phyloP scores from a whole-genome alignment of 495 filamentous ascomycete species.

The Sabuloglossum arenarium region DNA sequence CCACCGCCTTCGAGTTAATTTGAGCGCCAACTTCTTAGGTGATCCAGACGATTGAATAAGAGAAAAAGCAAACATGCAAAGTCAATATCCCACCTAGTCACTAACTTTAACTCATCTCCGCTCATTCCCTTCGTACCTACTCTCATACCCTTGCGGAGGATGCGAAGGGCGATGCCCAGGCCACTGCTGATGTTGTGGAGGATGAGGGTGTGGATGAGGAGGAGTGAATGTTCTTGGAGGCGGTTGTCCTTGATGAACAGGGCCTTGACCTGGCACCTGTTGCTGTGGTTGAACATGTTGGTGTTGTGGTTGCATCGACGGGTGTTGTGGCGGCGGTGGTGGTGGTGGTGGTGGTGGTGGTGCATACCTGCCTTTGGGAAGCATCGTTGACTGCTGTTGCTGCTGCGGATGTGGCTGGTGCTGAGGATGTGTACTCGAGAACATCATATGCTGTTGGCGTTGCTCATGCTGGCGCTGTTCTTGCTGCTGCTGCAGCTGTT shows the following conservation, averaged over 20 bases:
- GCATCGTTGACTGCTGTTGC: neutral
- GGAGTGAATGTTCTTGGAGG: neutral
- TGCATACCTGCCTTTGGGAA: neutral
- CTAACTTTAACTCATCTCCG: neutral
- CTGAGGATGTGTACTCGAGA: neutral
- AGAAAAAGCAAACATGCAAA: no score
- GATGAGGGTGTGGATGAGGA: neutral
- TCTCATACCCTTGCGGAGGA: neutral
- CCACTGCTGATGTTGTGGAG: neutral
- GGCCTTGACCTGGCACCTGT: neutral
- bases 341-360: neutral
- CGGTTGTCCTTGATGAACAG: neutral
- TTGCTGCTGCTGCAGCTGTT: conserved; percentile 9
- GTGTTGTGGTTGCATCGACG: neutral
- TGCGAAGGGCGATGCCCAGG: neutral
- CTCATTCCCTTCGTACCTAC: neutral
- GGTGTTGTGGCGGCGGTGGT: neutral
- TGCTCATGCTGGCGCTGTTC: conserved; percentile 8
- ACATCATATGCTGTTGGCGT: conserved; percentile 4
- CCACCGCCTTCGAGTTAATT: no score
- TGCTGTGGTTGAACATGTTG: neutral
- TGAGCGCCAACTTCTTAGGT: no score
- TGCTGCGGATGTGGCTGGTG: conserved; percentile 10
- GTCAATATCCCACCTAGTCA: no score
- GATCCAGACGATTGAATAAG: no score